Conservation (phyloP, 371 early-diverging fungal species). For the Apophysomyces variabilis region DNA sequence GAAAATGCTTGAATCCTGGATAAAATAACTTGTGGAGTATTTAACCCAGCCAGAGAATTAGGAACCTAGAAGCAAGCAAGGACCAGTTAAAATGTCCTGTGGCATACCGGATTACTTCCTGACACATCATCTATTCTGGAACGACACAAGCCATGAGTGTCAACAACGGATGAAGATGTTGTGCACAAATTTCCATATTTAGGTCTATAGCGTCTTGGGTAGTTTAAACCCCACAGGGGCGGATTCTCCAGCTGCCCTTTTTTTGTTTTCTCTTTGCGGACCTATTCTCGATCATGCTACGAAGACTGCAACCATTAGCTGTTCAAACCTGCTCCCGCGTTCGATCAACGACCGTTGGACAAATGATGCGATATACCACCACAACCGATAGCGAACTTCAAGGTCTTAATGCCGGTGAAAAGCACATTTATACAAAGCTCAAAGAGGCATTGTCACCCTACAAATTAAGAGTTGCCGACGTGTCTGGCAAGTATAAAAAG, state of each 20-base stretch:
- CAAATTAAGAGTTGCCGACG: conserved; percentile 81
- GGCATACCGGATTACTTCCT: too few species aligned
- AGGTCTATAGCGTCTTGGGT: too few species aligned
- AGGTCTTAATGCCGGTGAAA: conserved; percentile 68
- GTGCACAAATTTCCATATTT: too few species aligned
- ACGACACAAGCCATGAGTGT: too few species aligned
- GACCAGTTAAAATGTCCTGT: too few species aligned
- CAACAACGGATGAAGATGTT: too few species aligned
- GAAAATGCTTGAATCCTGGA: too few species aligned
- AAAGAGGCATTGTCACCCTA: conserved; percentile 67
- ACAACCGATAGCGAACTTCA: not conserved
- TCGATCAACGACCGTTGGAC: not conserved
- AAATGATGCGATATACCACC: not conserved
- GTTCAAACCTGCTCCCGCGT: not conserved
- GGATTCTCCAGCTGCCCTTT: not conserved
- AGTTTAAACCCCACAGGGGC: too few species aligned
- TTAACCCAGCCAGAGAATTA: too few species aligned
- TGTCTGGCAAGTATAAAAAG: conserved; percentile 67
- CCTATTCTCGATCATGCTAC: not conserved
- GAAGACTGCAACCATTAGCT: not conserved
- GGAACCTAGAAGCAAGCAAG: too few species aligned
- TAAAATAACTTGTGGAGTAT: too few species aligned
- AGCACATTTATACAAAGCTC: conserved; percentile 74
- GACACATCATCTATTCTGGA: too few species aligned
- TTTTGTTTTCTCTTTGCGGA: not conserved